Percentiles rank a stretch among this genome's conserved stretches.
phyloP scores from a whole-genome alignment of 2,329 filamentous ascomycete genomes.

The Scytalidium sp. region DNA sequence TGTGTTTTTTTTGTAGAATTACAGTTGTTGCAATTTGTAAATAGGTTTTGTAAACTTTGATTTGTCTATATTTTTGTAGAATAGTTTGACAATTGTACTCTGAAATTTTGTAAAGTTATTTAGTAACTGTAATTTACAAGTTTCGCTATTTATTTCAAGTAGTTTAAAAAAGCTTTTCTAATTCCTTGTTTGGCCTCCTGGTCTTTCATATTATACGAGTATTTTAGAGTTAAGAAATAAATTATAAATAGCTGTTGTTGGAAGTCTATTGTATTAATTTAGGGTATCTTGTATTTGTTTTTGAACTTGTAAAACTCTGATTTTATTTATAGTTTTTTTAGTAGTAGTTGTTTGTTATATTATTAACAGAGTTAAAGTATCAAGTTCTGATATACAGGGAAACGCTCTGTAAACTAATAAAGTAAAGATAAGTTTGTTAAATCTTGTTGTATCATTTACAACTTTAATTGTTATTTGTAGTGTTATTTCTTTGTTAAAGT shows the following conservation, averaged over 20 bases:
- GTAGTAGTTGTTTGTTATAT: not conserved
- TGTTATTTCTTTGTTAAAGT: slow-evolving; percentile 3
- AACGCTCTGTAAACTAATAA: too few species aligned
- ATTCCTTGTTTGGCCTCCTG: not conserved
- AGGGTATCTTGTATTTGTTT: slow-evolving; percentile 3
- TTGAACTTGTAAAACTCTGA: not conserved
- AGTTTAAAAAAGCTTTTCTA: slow-evolving; percentile 3
- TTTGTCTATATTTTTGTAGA: too few species aligned
- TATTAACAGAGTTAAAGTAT: not conserved
- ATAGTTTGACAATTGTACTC: too few species aligned
- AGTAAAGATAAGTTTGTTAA: not conserved
- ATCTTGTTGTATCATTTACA: slow-evolving; percentile 8
- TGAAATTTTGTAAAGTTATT: slow-evolving; percentile 1
- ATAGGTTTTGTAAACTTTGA: too few species aligned
- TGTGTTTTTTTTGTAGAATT: too few species aligned
- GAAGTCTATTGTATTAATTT: slow-evolving; percentile 1
- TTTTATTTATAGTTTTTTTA: slow-evolving; percentile 6
- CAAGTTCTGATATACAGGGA: too few species aligned
- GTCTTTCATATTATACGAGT: slow-evolving; percentile 4
- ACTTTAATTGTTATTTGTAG: slow-evolving; percentile 12
- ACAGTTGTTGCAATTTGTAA: too few species aligned
- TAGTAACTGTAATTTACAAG: slow-evolving; percentile 3
- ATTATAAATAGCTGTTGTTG: slow-evolving; percentile 2
- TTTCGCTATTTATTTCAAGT: not conserved
- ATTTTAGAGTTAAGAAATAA: slow-evolving; percentile 3